Percentiles rank a stretch among this genome's conserved stretches.
These are phyloP conservation scores for Ceratocystis destructans DNA, from an alignment of 2,329 filamentous ascomycete genomes.

Conservation along the genomic window DNA sequence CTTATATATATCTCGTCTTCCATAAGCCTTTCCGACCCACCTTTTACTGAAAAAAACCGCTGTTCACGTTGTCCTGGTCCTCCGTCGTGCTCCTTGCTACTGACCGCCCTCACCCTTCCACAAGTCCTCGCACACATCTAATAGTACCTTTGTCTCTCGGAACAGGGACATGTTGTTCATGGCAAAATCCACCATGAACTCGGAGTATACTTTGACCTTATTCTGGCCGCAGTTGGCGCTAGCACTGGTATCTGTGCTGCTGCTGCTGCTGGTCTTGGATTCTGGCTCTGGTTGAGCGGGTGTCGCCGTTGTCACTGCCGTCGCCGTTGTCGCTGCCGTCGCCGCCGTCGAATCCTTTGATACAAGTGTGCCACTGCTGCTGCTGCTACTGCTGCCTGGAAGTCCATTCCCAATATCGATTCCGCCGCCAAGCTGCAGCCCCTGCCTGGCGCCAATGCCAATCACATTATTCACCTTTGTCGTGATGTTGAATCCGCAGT, in stretches of 20 bases:
- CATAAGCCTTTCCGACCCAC: too few relatives aligned
- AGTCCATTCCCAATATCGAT: not conserved
- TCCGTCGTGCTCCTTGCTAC: not conserved
- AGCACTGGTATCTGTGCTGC: not conserved
- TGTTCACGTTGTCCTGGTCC: too few relatives aligned
- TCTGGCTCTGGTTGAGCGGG: not conserved
- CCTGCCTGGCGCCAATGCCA: slow-evolving; percentile 1
- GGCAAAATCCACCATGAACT: slow-evolving; percentile 11
- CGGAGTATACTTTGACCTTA: slow-evolving; percentile 12
- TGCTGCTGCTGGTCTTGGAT: not conserved
- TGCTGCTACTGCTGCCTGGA: not conserved
- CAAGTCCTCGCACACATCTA: slow-evolving; percentile 8
- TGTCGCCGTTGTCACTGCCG: not conserved
- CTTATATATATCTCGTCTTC: not conserved
- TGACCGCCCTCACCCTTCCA: not conserved
- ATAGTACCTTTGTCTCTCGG: slow-evolving; percentile 4
- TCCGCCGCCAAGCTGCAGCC: not conserved
- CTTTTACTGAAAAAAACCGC: too few relatives aligned
- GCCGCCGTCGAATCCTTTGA: not conserved
- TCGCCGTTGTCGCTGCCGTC: not conserved
- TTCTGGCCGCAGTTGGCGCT: not conserved
- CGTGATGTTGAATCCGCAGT: slow-evolving; percentile 2
- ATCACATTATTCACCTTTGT: slow-evolving; percentile 11
- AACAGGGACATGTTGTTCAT: slow-evolving; percentile 11
- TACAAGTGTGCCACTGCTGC: not conserved